These are phyloP conservation scores for Lachnellula cervina DNA, from an alignment of 2,329 filamentous ascomycete genomes.

Conservation along the genomic window DNA sequence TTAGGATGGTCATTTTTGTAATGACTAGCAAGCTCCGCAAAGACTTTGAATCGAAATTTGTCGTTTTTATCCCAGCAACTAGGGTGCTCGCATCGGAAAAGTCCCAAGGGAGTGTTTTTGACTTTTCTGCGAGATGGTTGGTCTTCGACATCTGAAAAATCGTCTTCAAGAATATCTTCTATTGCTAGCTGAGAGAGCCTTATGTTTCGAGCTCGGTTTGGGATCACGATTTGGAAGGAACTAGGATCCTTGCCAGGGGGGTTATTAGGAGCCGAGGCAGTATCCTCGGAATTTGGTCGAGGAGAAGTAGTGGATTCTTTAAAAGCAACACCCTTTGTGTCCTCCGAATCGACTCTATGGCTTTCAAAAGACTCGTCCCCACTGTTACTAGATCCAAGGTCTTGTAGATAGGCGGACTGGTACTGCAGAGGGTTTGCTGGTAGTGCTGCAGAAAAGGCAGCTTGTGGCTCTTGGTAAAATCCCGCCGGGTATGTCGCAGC, in stretches of 20 bases:
- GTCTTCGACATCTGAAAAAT: not conserved
- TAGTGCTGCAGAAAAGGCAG: constrained; percentile 42
- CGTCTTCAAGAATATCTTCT: not conserved
- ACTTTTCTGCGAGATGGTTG: not conserved
- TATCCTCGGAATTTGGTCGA: no score
- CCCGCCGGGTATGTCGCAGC: constrained; percentile 52
- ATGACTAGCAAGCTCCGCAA: constrained; percentile 31
- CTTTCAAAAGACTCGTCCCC: no score
- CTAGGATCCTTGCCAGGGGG: not conserved
- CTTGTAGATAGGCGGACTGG: constrained; percentile 38
- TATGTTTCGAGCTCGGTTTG: not conserved
- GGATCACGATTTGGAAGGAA: not conserved
- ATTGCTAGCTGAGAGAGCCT: not conserved
- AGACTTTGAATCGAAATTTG: constrained; percentile 8
- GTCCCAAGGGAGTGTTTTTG: not conserved
- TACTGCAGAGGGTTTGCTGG: constrained; percentile 35
- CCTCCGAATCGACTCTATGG: no score
- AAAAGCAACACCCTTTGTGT: no score
- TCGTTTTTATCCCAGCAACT: constrained; percentile 9
- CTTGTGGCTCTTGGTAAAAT: constrained; percentile 53
- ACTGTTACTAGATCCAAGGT: constrained; percentile 24
- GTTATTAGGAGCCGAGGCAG: not conserved
- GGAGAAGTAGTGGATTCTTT: no score
- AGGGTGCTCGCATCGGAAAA: constrained; percentile 9
- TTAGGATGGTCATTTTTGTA: constrained; percentile 23